Base-by-base conservation (phyloP, 1,284 basidiomycete genomes). In the Apiotrichum gamsii region DNA sequence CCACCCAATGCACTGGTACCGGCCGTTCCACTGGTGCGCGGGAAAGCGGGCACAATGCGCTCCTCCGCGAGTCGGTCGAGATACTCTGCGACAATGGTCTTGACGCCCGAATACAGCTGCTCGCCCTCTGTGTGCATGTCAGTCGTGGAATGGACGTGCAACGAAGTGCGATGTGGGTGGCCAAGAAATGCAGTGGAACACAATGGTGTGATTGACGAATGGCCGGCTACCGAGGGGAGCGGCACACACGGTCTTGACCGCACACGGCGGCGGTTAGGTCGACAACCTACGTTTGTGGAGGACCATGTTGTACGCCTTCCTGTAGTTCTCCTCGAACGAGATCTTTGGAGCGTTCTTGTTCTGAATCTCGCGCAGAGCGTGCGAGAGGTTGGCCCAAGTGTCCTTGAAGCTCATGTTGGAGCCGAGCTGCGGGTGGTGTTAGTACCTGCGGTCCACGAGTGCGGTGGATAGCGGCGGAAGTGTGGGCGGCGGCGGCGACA, bases 251-350 rank as follows among this genome's bases (percentile, higher is more conserved):
- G n/a, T n/a, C n/a, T n/a, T n/a, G n/a, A n/a, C n/a, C n/a, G n/a
- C 8, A 20, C 19, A 14, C 18, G n/a, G 8, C 18, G 8, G n/a
- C 4, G 14, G 20, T 18, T 3, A 8, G 16, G 20, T 19, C 25
- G n/a, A 15, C 5, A 8, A 60, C 67, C 53, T 35, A 72, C 72
- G 80, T 70, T 86, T 90, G 67, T 84, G 80, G 11, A 94, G 78
- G 4, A 94, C 90, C 80, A 97, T 84, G 68, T 91, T 93, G 72
- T 95, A 95, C 18, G 85, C 90, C 67, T 87, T 90, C 35, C 91
- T 81, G 67, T 95, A 91, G 63, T 94, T 91, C 74, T 96, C 94
- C 72, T 98, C 95, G 64, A 93, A 98, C 14, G 90, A 95, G 24
- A 99, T 81, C 63, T 84, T 85, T 47, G 83, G 83, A 8, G 90